Evolutionary conservation across 768 basidiomycete genomes (phyloP).

Genomic region (Serendipita sp.): DNA sequence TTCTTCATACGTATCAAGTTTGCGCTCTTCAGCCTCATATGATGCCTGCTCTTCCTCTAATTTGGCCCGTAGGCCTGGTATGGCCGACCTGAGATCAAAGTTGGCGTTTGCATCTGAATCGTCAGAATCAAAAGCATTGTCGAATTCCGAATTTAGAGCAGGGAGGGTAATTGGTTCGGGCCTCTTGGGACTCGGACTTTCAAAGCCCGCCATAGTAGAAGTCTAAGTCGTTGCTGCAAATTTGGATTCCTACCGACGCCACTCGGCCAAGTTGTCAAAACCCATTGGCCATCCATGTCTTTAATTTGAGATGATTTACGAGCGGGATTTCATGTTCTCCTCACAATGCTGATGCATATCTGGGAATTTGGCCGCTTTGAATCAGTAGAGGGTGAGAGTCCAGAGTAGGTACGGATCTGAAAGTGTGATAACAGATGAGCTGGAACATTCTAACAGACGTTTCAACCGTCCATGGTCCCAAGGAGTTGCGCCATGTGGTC

Average conservation of each 20-base stretch:
- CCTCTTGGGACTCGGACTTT: neutral
- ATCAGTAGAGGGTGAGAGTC: neutral
- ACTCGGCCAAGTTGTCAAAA: too few relatives aligned
- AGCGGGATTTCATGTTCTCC: too few relatives aligned
- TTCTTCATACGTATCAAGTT: neutral
- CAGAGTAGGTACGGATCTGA: too few relatives aligned
- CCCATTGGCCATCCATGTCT: too few relatives aligned
- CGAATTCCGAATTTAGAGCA: neutral
- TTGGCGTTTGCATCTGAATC: neutral
- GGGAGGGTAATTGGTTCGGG: neutral
- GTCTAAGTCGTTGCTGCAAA: neutral
- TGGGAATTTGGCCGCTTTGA: neutral
- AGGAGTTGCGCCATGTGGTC: neutral
- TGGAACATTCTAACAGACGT: neutral
- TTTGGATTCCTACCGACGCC: neutral
- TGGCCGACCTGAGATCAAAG: neutral
- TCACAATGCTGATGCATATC: neutral
- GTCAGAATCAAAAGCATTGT: neutral
- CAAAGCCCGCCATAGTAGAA: neutral
- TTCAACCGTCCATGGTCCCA: neutral
- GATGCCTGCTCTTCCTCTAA: neutral
- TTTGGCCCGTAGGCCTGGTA: neutral
- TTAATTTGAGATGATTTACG: too few relatives aligned
- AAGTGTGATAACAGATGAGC: too few relatives aligned
- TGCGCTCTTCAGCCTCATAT: neutral